Conservation (phyloP, 345 rosid genomes). For the Rhizophora mangle region DNA sequence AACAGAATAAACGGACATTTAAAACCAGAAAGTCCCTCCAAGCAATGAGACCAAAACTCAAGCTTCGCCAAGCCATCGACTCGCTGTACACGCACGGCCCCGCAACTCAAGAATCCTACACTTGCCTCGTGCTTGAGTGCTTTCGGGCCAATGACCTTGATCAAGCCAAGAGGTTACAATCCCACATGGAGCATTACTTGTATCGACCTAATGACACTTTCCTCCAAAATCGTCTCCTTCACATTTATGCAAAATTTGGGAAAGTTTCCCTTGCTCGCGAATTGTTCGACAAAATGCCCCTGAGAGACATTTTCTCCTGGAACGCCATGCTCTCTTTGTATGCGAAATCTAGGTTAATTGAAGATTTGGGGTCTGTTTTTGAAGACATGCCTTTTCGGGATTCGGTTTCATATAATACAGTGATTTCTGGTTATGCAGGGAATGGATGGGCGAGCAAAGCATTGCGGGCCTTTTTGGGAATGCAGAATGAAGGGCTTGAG, state of each 20-base stretch:
- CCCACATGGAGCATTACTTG: slow-evolving; percentile 49
- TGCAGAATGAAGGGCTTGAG: slow-evolving; percentile 37
- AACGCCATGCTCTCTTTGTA: slow-evolving; percentile 52
- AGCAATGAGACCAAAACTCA: slow-evolving; percentile 33
- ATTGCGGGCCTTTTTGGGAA: slow-evolving; percentile 32
- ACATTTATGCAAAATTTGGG: slow-evolving; percentile 40
- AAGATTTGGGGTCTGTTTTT: slow-evolving; percentile 39
- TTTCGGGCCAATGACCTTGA: slow-evolving; percentile 41
- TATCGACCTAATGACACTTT: slow-evolving; percentile 37
- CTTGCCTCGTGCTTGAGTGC: slow-evolving; percentile 48
- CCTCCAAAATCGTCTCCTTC: slow-evolving; percentile 55
- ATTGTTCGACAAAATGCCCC: slow-evolving; percentile 57
- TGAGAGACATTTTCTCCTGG: slow-evolving; percentile 49
- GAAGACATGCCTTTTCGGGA: slow-evolving; percentile 46
- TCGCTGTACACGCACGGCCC: slow-evolving; percentile 31
- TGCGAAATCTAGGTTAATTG: slow-evolving; percentile 34
- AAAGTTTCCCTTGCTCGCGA: slow-evolving; percentile 29
- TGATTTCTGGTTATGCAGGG: slow-evolving; percentile 40
- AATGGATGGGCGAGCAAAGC: slow-evolving; percentile 38
- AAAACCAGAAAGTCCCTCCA: neutral
- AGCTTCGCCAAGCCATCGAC: slow-evolving; percentile 46
- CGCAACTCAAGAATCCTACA: slow-evolving; percentile 37
- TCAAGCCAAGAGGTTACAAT: slow-evolving; percentile 44
- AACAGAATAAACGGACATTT: slow-evolving; percentile 26
- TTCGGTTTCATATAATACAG: slow-evolving; percentile 51